A percentile compares a stretch with the other conserved stretches of the same genome.
Conservation (phyloP, 2,329 filamentous ascomycete genomes). For the Alternaria arborescens region DNA sequence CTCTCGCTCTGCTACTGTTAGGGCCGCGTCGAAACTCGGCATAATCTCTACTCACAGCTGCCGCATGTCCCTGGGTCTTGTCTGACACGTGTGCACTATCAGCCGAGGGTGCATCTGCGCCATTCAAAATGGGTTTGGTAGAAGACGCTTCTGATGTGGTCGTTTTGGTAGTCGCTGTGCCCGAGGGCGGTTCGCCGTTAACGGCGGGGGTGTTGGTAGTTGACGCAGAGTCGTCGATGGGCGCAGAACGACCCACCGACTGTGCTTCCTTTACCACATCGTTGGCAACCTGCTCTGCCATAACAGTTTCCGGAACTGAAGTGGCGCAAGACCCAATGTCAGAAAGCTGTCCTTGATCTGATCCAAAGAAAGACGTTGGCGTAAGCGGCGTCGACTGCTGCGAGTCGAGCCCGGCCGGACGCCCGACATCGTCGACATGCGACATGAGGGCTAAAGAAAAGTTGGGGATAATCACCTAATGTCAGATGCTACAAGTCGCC, state of each 20-base stretch:
- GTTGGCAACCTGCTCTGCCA: slow-evolving; percentile 74
- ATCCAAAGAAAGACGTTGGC: slow-evolving; percentile 24
- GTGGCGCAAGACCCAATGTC: slow-evolving; percentile 41
- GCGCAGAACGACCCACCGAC: slow-evolving; percentile 70
- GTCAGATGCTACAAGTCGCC: slow-evolving; percentile 52
- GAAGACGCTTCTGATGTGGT: slow-evolving; percentile 44
- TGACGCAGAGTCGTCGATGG: slow-evolving; percentile 72
- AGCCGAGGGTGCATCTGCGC: slow-evolving; percentile 26
- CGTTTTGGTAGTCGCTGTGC: slow-evolving; percentile 43
- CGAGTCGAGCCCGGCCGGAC: slow-evolving; percentile 29
- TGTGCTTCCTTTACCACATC: slow-evolving; percentile 76
- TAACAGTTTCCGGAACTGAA: slow-evolving; percentile 68
- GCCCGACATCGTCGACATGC: slow-evolving; percentile 36
- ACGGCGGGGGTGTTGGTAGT: slow-evolving; percentile 64
- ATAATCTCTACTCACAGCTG: slow-evolving; percentile 33
- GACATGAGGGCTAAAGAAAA: slow-evolving; percentile 31
- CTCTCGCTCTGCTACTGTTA: slow-evolving; percentile 29
- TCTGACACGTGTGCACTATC: slow-evolving; percentile 28
- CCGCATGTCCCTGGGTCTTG: slow-evolving; percentile 24
- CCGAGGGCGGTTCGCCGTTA: slow-evolving; percentile 55
- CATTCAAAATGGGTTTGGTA: slow-evolving; percentile 47
- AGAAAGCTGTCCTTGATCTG: slow-evolving; percentile 44
- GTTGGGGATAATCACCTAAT: slow-evolving; percentile 49
- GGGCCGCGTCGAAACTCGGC: slow-evolving; percentile 6
- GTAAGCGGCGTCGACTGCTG: slow-evolving; percentile 27